Evolutionary conservation across 1,139 yeast species (phyloP).

Genomic region (Taiozyma onychis): DNA sequence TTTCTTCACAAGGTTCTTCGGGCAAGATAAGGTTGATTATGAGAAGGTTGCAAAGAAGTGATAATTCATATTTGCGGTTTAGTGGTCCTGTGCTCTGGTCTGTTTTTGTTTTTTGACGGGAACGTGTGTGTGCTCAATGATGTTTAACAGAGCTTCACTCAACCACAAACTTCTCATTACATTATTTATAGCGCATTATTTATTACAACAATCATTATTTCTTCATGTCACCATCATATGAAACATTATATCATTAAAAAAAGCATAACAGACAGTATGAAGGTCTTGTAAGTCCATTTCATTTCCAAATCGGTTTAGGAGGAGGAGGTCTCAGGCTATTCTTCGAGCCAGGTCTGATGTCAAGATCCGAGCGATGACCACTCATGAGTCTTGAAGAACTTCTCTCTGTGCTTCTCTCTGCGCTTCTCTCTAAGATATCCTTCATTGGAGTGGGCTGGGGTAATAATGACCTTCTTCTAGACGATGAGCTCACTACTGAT

Average conservation of each 20-base stretch:
- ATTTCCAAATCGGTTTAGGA: constrained; percentile 18
- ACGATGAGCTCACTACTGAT: constrained; percentile 9
- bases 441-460: constrained; percentile 23
- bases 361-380: constrained; percentile 6
- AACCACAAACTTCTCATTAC: no score
- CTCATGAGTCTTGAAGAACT: neutral
- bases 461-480: constrained; percentile 12
- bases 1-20: constrained; percentile 16
- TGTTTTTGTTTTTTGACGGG: no score
- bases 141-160: no score
- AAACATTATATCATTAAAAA: neutral
- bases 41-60: constrained; percentile 9
- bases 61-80: neutral
- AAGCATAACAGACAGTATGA: neutral
- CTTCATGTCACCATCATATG: neutral
- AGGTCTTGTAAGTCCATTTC: neutral
- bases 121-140: no score
- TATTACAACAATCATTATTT: constrained; percentile 2
- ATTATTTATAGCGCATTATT: neutral
- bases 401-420: constrained; percentile 5
- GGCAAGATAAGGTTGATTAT: constrained; percentile 20
- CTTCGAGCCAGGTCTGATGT: constrained; percentile 11
- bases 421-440: constrained; percentile 14
- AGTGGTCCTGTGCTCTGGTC: no score
- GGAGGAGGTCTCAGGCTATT: constrained; percentile 13